Percentiles rank a stretch among this genome's conserved stretches.
Conservation (phyloP, 331 rosid genomes). For the Quercus tomentella region DNA sequence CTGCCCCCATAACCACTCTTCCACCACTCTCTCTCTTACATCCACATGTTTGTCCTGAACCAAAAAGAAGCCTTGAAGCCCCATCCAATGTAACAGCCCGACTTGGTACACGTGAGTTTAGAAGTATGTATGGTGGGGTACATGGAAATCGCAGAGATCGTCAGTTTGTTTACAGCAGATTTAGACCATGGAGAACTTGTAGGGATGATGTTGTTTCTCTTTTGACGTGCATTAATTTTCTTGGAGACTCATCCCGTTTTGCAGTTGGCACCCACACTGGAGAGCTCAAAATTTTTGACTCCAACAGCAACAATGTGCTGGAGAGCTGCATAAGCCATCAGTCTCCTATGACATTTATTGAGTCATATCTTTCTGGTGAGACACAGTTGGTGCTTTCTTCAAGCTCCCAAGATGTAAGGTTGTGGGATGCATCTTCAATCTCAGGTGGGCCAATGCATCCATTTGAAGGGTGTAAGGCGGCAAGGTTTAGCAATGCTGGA, state of each 20-base stretch:
- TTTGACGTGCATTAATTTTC: constrained; percentile 88
- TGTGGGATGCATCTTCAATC: constrained; percentile 82
- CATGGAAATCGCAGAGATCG: constrained; percentile 96
- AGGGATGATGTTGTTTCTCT: constrained; percentile 79
- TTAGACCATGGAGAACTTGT: constrained; percentile 96
- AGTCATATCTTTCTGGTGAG: constrained; percentile 71
- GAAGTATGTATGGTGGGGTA: constrained; percentile 76
- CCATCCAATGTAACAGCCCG: constrained; percentile 90
- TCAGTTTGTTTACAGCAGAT: constrained; percentile 91
- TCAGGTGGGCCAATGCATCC: constrained; percentile 77
- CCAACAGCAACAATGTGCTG: constrained; percentile 63
- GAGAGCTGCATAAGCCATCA: constrained; percentile 88
- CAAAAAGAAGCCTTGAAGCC: constrained; percentile 88
- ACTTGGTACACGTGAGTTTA: constrained; percentile 85
- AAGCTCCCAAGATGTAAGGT: constrained; percentile 73
- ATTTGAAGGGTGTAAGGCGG: constrained; percentile 95
- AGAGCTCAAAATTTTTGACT: constrained; percentile 81
- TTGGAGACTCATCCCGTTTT: constrained; percentile 77
- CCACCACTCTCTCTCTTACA: constrained; percentile 92
- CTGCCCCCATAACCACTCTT: constrained; percentile 97
- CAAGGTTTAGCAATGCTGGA: constrained; percentile 83
- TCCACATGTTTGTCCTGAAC: constrained; percentile 97
- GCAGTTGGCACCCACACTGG: constrained; percentile 95
- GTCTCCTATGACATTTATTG: constrained; percentile 76
- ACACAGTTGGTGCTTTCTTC: constrained; percentile 83